Conservation (phyloP, 2,329 filamentous ascomycete genomes). For the Aureobasidium leucospermi region DNA sequence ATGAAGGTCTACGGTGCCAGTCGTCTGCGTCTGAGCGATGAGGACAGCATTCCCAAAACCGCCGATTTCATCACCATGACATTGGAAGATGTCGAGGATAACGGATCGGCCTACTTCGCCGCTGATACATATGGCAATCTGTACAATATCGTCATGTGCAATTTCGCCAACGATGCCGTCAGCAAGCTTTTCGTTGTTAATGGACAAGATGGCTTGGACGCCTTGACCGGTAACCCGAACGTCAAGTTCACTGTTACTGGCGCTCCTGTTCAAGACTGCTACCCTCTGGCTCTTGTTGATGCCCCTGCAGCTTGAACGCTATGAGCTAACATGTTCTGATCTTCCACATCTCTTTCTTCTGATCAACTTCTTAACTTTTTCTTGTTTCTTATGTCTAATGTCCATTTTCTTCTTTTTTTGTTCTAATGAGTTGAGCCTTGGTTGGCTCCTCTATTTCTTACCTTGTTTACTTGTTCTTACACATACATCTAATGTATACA, state of each 20-base stretch:
- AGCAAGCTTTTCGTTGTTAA: slow-evolving; percentile 6
- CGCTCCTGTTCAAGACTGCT: background rate
- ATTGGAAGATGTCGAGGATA: background rate
- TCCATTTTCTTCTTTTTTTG: background rate
- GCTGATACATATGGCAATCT: background rate
- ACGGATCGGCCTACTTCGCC: background rate
- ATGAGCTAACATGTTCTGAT: background rate
- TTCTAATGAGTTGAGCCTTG: no score
- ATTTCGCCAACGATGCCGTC: slow-evolving; percentile 4
- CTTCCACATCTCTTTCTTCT: no score
- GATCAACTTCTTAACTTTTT: background rate
- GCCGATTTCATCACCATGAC: background rate
- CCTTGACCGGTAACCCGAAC: background rate
- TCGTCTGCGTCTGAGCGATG: background rate
- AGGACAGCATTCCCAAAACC: background rate
- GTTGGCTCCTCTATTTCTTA: no score
- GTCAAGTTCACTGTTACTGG: slow-evolving; percentile 6
- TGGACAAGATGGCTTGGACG: background rate
- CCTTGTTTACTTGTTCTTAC: no score
- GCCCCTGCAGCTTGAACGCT: background rate
- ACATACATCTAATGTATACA: no score
- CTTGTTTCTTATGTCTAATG: background rate
- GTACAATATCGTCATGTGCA: slow-evolving; percentile 4
- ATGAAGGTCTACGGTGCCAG: slow-evolving; percentile 8
- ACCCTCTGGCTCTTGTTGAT: background rate